These are phyloP conservation scores for Jackrogersella multiformis DNA, from an alignment of 495 filamentous ascomycete genomes.

Conservation along the genomic window DNA sequence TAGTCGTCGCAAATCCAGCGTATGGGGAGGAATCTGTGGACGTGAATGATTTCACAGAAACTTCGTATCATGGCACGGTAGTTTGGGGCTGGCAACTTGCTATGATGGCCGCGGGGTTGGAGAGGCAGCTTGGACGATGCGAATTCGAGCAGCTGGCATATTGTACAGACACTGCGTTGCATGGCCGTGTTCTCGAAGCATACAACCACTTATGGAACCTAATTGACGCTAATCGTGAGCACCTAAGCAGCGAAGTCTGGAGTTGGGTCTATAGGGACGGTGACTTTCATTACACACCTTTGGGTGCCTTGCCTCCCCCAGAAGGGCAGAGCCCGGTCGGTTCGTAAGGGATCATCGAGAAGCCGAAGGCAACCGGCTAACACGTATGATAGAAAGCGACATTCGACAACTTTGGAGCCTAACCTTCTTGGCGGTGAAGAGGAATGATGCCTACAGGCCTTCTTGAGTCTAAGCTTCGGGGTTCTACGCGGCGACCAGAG, in stretches of 20 bases:
- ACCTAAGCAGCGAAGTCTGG: constrained; percentile 70
- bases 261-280: constrained; percentile 65
- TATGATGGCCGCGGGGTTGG: constrained; percentile 70
- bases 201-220: constrained; percentile 70
- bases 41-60: constrained; percentile 62
- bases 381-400: constrained; percentile 54
- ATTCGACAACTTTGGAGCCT: constrained; percentile 66
- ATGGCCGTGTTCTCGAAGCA: constrained; percentile 60
- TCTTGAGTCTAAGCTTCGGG: constrained; percentile 1
- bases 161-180: constrained; percentile 58
- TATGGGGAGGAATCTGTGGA: constrained; percentile 61
- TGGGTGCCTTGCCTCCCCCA: constrained; percentile 63
- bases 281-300: constrained; percentile 59
- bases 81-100: constrained; percentile 73
- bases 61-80: constrained; percentile 71
- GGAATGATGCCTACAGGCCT: constrained; percentile 40
- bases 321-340: constrained; percentile 54
- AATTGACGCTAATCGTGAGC: constrained; percentile 62
- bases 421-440: constrained; percentile 63
- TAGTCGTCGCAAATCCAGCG: constrained; percentile 70
- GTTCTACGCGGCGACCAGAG: not conserved
- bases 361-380: constrained; percentile 13
- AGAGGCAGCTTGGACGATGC: constrained; percentile 59
- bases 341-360: constrained; percentile 20
- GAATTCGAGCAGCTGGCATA: constrained; percentile 52